Evolutionary conservation across 768 basidiomycete genomes (phyloP).

Genomic region (Plicaturopsis crispa): DNA sequence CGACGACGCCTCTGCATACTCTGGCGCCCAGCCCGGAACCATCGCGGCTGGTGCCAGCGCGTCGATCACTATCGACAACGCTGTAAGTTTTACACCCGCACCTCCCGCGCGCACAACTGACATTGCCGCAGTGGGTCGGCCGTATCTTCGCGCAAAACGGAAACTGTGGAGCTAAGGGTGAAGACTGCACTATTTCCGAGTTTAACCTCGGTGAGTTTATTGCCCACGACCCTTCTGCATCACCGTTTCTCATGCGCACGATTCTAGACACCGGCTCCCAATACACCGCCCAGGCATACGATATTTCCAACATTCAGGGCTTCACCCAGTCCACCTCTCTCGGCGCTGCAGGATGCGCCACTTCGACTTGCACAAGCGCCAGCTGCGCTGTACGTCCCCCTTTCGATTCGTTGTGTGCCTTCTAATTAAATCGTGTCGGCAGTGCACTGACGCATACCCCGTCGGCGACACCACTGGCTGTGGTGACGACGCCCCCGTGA

Average conservation of each 20-base stretch:
- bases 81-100: slow-evolving; percentile 11
- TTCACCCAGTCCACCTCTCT: slow-evolving; percentile 31
- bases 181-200: slow-evolving; percentile 30
- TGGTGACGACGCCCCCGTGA: slow-evolving; percentile 29
- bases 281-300: slow-evolving; percentile 25
- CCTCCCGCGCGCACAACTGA: neutral
- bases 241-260: neutral
- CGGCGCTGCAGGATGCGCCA: slow-evolving; percentile 27
- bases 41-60: slow-evolving; percentile 19
- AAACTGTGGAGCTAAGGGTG: slow-evolving; percentile 27
- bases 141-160: slow-evolving; percentile 32
- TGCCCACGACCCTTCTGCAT: slow-evolving; percentile 13
- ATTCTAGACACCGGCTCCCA: slow-evolving; percentile 6
- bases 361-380: slow-evolving; percentile 29
- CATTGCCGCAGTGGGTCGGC: slow-evolving; percentile 30
- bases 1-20: slow-evolving; percentile 16
- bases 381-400: slow-evolving; percentile 24
- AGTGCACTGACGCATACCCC: slow-evolving; percentile 6
- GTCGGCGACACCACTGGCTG: slow-evolving; percentile 22
- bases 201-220: slow-evolving; percentile 32
- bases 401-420: no score
- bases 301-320: slow-evolving; percentile 36
- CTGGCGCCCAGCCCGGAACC: slow-evolving; percentile 24
- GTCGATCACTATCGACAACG: slow-evolving; percentile 20
- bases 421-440: no score